Base-by-base conservation (phyloP, 495 filamentous ascomycete species). In the Aspergillus kassunensis region DNA sequence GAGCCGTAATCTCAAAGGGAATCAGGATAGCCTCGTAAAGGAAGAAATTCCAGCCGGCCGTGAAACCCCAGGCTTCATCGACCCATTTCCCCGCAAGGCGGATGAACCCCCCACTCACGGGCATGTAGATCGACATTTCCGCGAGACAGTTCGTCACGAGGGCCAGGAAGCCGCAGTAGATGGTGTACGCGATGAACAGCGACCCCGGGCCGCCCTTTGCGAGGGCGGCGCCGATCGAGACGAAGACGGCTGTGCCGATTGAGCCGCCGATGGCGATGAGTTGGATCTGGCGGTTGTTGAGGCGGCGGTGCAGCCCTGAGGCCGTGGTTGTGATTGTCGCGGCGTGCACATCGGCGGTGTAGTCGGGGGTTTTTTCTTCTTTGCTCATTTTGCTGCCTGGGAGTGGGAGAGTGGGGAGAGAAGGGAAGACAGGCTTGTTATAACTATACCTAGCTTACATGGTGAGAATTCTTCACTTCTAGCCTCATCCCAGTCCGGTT, bases 1-100 rank as follows among this genome's bases (percentile, higher is more conserved):
- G 79, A 11, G 86, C 84, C 4, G 80, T 78, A 35, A 90, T 82
- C 61, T 90, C 86, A 58, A 88, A 90, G 0, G 86, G 86, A 19
- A 90, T 82, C 4, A 87, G 67, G 21, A 80, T 72, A 0, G 83
- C 85, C 60, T 87, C 81, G 53, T 67, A 64, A 46, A 87, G 79
- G 50, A 88, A 69, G 62, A 90, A 90, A 49, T 80, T 77, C 77
- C 77, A 81, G 3, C 74, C 76, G 24, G 72, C 71, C 53, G 72
- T 69, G 53, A 80, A 80, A 12, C 78, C 78, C 62, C 73, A 69
- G 12, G 77, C 73, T 18, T 73, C 71, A 49, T 81, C 77, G 29
- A 80, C 73, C 68, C 78, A 81, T 37, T 70, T 60, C 12, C 60
- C 57, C 12, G 70, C 68, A 43, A 75, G 72, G 6, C 67, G 71